Evolutionary conservation across 345 rosid species (phyloP).

Genomic region (Clarkia xantiana): DNA sequence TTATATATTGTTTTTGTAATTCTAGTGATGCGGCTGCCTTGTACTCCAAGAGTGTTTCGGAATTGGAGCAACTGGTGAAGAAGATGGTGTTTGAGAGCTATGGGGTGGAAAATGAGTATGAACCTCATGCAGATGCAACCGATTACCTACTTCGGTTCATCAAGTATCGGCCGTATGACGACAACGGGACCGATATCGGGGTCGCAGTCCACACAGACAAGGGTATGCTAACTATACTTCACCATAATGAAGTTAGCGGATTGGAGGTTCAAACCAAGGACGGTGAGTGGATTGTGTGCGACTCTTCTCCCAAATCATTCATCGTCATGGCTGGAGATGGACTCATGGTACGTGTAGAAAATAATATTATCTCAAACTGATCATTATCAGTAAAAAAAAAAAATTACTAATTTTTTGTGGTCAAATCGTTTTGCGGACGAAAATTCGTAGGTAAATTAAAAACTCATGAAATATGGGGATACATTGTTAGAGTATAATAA

Average conservation of each 20-base stretch:
- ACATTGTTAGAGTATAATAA: too few relatives aligned
- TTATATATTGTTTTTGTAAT: background rate
- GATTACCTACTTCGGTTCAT: conserved; percentile 31
- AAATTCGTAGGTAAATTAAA: too few relatives aligned
- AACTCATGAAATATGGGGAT: too few relatives aligned
- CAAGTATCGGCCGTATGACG: conserved; percentile 24
- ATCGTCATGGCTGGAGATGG: conserved; percentile 46
- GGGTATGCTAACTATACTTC: conserved; percentile 38
- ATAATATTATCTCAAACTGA: too few relatives aligned
- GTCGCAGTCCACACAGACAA: conserved; percentile 39
- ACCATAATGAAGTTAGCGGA: conserved; percentile 40
- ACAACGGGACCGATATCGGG: conserved; percentile 16
- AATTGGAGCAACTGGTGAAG: conserved; percentile 29
- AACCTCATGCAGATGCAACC: conserved; percentile 17
- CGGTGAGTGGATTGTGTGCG: conserved; percentile 29
- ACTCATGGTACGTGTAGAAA: conserved; percentile 25
- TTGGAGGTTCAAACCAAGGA: conserved; percentile 32
- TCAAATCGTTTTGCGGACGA: too few relatives aligned
- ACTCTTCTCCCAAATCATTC: conserved; percentile 31
- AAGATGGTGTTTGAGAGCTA: conserved; percentile 47
- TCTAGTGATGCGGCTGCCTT: conserved; percentile 14
- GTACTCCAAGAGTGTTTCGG: conserved; percentile 20
- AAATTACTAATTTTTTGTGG: too few relatives aligned
- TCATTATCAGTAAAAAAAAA: too few relatives aligned
- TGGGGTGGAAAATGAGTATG: conserved; percentile 22